Evolutionary conservation across 768 basidiomycete species (phyloP).

Genomic region (Suillus hirtellus): DNA sequence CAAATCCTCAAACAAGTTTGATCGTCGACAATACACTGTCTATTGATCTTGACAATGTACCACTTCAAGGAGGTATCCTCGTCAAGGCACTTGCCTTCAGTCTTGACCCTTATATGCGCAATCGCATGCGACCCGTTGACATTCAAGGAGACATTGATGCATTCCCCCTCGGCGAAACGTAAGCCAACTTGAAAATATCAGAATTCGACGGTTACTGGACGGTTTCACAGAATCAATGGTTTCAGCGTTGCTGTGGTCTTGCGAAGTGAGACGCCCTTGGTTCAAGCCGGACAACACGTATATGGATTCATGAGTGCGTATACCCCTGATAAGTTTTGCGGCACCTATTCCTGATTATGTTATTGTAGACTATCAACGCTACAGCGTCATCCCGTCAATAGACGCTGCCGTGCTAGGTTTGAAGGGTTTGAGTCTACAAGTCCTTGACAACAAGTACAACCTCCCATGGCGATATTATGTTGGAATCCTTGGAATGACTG

Average conservation of each 20-base stretch:
- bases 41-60: conserved; percentile 50
- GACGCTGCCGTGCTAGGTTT: neutral
- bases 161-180: conserved; percentile 22
- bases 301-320: conserved; percentile 32
- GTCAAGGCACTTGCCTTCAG: conserved; percentile 51
- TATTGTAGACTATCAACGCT: neutral
- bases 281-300: conserved; percentile 43
- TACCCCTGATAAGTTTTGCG: too few species aligned
- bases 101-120: conserved; percentile 46
- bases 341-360: neutral
- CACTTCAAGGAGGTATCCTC: conserved; percentile 47
- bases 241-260: conserved; percentile 46
- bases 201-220: neutral
- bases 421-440: conserved; percentile 2
- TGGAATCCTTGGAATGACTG: conserved; percentile 36
- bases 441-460: conserved; percentile 29
- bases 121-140: conserved; percentile 36
- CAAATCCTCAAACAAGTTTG: conserved; percentile 45
- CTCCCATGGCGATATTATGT: conserved; percentile 33
- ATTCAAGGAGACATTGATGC: conserved; percentile 19
- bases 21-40: conserved; percentile 43
- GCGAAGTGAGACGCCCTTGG: conserved; percentile 38
- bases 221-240: conserved; percentile 25
- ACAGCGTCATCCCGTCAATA: conserved; percentile 20
- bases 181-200: neutral